Conservation (phyloP, 2,329 filamentous ascomycete species). For the Myriosclerotinia scirpicola region DNA sequence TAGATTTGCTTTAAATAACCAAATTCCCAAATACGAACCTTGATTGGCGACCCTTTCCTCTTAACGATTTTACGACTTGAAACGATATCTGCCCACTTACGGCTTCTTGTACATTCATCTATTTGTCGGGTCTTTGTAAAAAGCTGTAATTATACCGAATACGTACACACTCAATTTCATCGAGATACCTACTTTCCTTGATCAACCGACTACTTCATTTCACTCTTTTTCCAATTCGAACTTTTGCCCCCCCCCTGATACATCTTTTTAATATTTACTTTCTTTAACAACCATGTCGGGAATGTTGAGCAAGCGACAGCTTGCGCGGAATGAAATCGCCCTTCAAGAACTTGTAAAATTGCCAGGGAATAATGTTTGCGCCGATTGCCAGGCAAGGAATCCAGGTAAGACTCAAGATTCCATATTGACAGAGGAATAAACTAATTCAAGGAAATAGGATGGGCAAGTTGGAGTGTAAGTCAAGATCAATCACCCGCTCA, state of each 20-base stretch:
- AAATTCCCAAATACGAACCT: background rate
- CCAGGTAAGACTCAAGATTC: constrained; percentile 64
- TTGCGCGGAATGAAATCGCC: constrained; percentile 91
- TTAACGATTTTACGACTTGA: constrained; percentile 31
- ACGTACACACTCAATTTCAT: constrained; percentile 1
- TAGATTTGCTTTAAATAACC: background rate
- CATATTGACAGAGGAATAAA: background rate
- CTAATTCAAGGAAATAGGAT: constrained; percentile 33
- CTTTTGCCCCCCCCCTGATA: background rate
- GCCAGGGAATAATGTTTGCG: constrained; percentile 88
- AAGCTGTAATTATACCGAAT: constrained; percentile 29
- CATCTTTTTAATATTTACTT: constrained; percentile 22
- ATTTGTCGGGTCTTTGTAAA: constrained; percentile 34
- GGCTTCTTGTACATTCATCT: constrained; percentile 30
- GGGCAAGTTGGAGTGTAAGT: constrained; percentile 43
- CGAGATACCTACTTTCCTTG: constrained; percentile 12
- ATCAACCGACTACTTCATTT: constrained; percentile 7
- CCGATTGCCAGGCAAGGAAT: constrained; percentile 88
- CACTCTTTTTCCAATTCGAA: background rate
- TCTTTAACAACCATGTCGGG: constrained; percentile 58
- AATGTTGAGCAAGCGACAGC: constrained; percentile 88
- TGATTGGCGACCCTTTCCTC: background rate
- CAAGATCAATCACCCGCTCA: constrained; percentile 6
- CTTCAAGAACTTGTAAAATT: constrained; percentile 88
- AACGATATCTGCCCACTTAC: constrained; percentile 26